These are phyloP conservation scores for Ceraceosorus guamensis DNA, from an alignment of 1,284 basidiomycete genomes.

Conservation along the genomic window DNA sequence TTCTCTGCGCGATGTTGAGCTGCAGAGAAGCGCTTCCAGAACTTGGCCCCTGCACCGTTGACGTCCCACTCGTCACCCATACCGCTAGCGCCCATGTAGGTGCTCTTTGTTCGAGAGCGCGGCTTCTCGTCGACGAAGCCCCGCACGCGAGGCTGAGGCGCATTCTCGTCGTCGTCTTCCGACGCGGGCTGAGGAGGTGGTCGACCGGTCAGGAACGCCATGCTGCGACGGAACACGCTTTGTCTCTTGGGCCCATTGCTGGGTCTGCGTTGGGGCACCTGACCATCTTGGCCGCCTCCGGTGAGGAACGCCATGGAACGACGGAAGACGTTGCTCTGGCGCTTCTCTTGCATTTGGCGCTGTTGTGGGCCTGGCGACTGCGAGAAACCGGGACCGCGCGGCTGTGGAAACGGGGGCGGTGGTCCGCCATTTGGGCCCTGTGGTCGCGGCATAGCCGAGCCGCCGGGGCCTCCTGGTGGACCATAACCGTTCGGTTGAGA, in stretches of 20 bases:
- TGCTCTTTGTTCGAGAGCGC: slow-evolving; percentile 24
- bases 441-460: too few relatives aligned
- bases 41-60: slow-evolving; percentile 31
- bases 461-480: too few relatives aligned
- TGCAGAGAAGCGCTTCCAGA: slow-evolving; percentile 36
- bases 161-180: slow-evolving; percentile 2
- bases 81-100: slow-evolving; percentile 31
- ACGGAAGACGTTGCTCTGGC: slow-evolving; percentile 17
- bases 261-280: slow-evolving; percentile 4
- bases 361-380: slow-evolving; percentile 19
- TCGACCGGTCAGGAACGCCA: slow-evolving; percentile 28
- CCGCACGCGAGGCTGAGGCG: slow-evolving; percentile 19
- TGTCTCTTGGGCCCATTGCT: slow-evolving; percentile 15
- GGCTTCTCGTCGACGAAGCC: slow-evolving; percentile 33
- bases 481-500: too few relatives aligned
- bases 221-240: slow-evolving; percentile 28
- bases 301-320: slow-evolving; percentile 29
- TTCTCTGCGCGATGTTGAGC: slow-evolving; percentile 31
- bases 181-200: slow-evolving; percentile 10
- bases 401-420: background rate
- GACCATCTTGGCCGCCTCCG: slow-evolving; percentile 9
- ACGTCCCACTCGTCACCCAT: slow-evolving; percentile 40
- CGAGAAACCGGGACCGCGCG: slow-evolving; percentile 21
- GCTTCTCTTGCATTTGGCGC: slow-evolving; percentile 7
- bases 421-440: too few relatives aligned